Percentiles rank a stretch among this genome's conserved stretches.
phyloP scores from a whole-genome alignment of 176 grass and related monocot genomes.

The Musa beccarii region DNA sequence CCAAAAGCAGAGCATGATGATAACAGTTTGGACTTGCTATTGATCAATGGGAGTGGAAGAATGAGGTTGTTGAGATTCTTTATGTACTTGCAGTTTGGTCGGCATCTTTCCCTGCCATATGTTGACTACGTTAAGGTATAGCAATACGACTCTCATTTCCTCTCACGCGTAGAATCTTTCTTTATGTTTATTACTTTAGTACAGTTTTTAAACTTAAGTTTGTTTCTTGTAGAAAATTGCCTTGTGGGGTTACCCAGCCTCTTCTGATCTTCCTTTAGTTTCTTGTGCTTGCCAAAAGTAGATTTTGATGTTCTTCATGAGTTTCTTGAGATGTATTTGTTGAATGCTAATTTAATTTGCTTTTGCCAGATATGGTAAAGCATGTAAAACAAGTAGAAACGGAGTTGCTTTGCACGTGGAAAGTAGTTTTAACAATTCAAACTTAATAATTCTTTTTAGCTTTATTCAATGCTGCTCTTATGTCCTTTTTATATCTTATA shows the following conservation, averaged over 20 bases:
- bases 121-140: conserved; percentile 92
- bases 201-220: background rate
- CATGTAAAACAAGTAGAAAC: no score
- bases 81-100: conserved; percentile 72
- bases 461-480: background rate
- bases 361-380: no score
- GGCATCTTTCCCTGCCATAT: conserved; percentile 86
- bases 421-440: no score
- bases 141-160: conserved; percentile 17
- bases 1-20: conserved; percentile 89
- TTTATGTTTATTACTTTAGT: background rate
- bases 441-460: no score
- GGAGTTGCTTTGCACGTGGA: no score
- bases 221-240: background rate
- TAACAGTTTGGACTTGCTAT: conserved; percentile 79
- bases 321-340: background rate
- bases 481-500: background rate
- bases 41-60: conserved; percentile 79
- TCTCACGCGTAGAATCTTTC: background rate
- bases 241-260: background rate
- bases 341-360: no score
- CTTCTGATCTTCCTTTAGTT: no score
- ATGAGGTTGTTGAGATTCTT: conserved; percentile 90
- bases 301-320: background rate
- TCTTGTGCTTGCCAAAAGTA: background rate